phyloP scores from a whole-genome alignment of 2,329 filamentous ascomycete genomes.

The Scedosporium minutisporum region DNA sequence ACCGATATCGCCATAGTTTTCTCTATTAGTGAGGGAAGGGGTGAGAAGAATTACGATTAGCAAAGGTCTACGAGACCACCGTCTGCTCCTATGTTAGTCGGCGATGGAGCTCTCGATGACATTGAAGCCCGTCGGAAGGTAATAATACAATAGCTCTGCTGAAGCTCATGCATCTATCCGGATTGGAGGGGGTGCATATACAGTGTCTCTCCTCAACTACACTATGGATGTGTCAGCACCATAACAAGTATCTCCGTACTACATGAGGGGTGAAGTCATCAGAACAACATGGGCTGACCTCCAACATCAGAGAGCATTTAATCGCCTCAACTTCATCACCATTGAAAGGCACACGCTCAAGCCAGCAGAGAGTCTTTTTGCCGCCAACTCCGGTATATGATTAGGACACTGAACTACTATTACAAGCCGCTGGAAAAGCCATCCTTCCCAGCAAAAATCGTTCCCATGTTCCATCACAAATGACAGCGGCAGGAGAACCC shows the following conservation, averaged over 20 bases:
- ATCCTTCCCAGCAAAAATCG: constrained; percentile 3
- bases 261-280: not conserved
- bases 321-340: not conserved
- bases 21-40: not conserved
- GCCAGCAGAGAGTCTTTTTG: not conserved
- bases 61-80: not conserved
- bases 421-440: constrained; percentile 6
- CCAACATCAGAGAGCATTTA: not conserved
- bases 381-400: constrained; percentile 7
- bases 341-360: not conserved
- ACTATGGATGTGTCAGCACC: too few species aligned
- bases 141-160: not conserved
- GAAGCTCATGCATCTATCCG: not conserved
- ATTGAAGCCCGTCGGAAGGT: not conserved
- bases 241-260: not conserved
- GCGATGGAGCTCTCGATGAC: not conserved
- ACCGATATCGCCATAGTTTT: constrained; percentile 6
- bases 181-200: not conserved
- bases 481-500: not conserved
- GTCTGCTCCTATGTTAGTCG: not conserved
- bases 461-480: constrained; percentile 6
- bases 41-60: too few species aligned
- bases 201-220: not conserved
- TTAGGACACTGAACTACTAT: constrained; percentile 8
- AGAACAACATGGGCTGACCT: too few species aligned